Evolutionary conservation across 1,284 basidiomycete species (phyloP).

Genomic region (Ustilago lituana): DNA sequence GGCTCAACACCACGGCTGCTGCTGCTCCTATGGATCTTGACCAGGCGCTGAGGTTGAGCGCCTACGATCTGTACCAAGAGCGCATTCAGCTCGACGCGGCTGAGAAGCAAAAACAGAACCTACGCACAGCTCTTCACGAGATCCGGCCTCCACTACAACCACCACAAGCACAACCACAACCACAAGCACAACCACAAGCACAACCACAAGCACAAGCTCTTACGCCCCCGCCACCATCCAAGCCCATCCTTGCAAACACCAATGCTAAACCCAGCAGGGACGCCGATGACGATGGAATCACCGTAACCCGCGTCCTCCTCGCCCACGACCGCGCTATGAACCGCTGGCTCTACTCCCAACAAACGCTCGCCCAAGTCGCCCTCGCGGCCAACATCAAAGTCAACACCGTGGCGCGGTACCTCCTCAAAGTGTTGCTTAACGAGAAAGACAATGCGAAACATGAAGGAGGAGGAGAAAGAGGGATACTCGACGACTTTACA

Average conservation of each 20-base stretch:
- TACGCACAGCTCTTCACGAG: slow-evolving; percentile 18
- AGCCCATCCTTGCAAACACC: too few relatives aligned
- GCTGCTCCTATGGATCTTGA: slow-evolving; percentile 10
- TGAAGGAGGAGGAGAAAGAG: not conserved
- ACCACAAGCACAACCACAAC: not conserved
- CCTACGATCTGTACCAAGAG: slow-evolving; percentile 29
- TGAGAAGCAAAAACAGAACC: slow-evolving; percentile 7
- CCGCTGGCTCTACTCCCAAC: slow-evolving; percentile 25
- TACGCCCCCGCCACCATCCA: not conserved
- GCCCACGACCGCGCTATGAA: slow-evolving; percentile 35
- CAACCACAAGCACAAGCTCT: not conserved
- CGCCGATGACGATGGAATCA: slow-evolving; percentile 20
- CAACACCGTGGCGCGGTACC: slow-evolving; percentile 24
- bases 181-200: not conserved
- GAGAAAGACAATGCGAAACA: slow-evolving; percentile 1
- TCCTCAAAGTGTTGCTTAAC: slow-evolving; percentile 19
- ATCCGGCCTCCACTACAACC: slow-evolving; percentile 9
- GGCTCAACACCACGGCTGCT: not conserved
- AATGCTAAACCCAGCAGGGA: not conserved
- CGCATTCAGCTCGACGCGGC: not conserved
- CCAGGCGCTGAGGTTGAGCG: slow-evolving; percentile 20
- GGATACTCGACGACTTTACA: slow-evolving; percentile 15
- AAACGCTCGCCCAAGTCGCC: slow-evolving; percentile 19
- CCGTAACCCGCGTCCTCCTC: slow-evolving; percentile 12
- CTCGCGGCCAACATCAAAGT: slow-evolving; percentile 20